Percentiles rank a stretch among this genome's conserved stretches.
These are phyloP conservation scores for Stromatinia cepivora DNA, from an alignment of 2,329 filamentous ascomycete species.

Conservation along the genomic window DNA sequence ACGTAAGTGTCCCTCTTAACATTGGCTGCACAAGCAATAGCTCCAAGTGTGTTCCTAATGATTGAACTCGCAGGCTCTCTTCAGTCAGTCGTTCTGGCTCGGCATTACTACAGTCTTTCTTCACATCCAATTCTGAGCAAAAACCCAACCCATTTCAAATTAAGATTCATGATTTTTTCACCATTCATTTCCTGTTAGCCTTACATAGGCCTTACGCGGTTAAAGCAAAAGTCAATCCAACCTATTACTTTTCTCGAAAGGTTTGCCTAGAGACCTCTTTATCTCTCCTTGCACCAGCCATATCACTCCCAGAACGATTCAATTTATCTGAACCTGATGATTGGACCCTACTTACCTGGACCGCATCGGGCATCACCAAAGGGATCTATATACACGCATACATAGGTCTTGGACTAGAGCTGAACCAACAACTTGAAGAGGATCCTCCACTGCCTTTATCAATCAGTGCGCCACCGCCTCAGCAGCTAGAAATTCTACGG, in stretches of 20 bases:
- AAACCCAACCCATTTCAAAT: slow-evolving; percentile 30
- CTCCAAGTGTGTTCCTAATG: not conserved
- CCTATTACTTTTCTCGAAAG: slow-evolving; percentile 53
- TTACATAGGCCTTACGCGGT: slow-evolving; percentile 53
- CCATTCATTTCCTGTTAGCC: slow-evolving; percentile 56
- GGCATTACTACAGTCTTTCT: slow-evolving; percentile 12
- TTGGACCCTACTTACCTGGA: slow-evolving; percentile 12
- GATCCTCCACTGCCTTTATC: slow-evolving; percentile 15
- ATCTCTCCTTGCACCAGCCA: slow-evolving; percentile 24
- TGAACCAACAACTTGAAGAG: slow-evolving; percentile 32
- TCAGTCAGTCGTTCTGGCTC: slow-evolving; percentile 11
- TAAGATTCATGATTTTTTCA: slow-evolving; percentile 53
- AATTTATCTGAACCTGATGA: slow-evolving; percentile 9
- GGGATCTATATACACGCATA: slow-evolving; percentile 9
- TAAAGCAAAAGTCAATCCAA: slow-evolving; percentile 46
- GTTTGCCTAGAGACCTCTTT: slow-evolving; percentile 48
- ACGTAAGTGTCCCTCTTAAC: slow-evolving; percentile 40
- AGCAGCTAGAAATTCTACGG: slow-evolving; percentile 15
- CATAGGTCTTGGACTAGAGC: slow-evolving; percentile 10
- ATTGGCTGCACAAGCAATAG: no score
- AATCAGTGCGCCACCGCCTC: not conserved
- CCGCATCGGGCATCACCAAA: not conserved
- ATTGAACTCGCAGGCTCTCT: not conserved
- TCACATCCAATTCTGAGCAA: not conserved
- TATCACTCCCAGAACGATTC: slow-evolving; percentile 10